phyloP scores from a whole-genome alignment of 2,329 filamentous ascomycete genomes.

The Fusarium guadeloupense region DNA sequence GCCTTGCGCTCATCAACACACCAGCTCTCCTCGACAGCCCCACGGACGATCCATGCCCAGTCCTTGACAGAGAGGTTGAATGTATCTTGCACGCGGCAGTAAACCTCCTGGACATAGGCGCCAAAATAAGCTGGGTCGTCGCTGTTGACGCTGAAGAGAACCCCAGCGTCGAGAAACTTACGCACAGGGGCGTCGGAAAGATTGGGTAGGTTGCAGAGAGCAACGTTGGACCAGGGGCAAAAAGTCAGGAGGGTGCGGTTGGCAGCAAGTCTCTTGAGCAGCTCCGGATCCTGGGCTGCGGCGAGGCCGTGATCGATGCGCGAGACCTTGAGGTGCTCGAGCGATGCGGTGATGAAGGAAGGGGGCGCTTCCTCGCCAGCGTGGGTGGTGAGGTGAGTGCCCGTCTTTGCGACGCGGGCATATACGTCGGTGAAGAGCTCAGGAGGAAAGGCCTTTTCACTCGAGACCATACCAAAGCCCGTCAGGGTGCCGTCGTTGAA shows the following conservation, averaged over 20 bases:
- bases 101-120: constrained; percentile 78
- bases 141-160: constrained; percentile 77
- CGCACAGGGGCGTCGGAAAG: constrained; percentile 63
- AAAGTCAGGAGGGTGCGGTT: constrained; percentile 71
- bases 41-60: constrained; percentile 71
- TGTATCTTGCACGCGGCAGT: constrained; percentile 75
- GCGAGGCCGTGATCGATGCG: constrained; percentile 81
- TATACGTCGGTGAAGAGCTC: constrained; percentile 72
- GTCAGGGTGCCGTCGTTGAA: constrained; percentile 63
- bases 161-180: constrained; percentile 68
- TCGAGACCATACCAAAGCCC: constrained; percentile 75
- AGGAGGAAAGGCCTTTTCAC: constrained; percentile 65
- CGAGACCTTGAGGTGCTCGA: constrained; percentile 68
- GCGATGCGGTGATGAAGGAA: constrained; percentile 69
- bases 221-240: constrained; percentile 78
- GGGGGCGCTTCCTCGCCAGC: constrained; percentile 79
- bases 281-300: constrained; percentile 65
- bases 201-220: constrained; percentile 39
- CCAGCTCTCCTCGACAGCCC: constrained; percentile 75
- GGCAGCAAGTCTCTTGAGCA: constrained; percentile 67
- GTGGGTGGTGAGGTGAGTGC: constrained; percentile 73
- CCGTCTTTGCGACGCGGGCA: constrained; percentile 54
- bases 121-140: constrained; percentile 82
- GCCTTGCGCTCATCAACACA: constrained; percentile 70
- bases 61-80: constrained; percentile 71